Evolutionary conservation across 495 filamentous ascomycete species (phyloP).

Genomic region (Pyrenopolyporus hunteri): DNA sequence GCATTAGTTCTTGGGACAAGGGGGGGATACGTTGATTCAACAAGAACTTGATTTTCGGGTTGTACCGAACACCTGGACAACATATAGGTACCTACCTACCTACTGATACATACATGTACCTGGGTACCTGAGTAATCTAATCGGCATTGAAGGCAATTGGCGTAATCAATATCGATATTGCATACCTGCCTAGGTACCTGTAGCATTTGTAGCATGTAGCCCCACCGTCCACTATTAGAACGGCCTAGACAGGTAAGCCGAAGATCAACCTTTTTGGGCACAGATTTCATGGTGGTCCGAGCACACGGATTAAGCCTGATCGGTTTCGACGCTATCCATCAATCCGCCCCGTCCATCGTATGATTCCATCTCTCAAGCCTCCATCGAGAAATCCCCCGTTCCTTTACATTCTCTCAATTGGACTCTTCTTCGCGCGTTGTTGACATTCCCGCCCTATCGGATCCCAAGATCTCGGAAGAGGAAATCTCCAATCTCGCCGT

Average conservation of each 20-base stretch:
- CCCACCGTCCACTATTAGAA: constrained; percentile 14
- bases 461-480: constrained; percentile 32
- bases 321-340: constrained; percentile 14
- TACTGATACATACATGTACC: not conserved
- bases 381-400: constrained; percentile 27
- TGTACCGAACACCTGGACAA: constrained; percentile 18
- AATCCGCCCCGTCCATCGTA: constrained; percentile 19
- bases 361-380: constrained; percentile 33
- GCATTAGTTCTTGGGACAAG: not conserved
- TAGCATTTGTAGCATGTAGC: constrained; percentile 5
- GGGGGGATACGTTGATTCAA: not conserved
- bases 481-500: constrained; percentile 30
- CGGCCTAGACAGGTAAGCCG: constrained; percentile 14
- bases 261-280: constrained; percentile 17
- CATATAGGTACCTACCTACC: constrained; percentile 10
- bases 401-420: constrained; percentile 25
- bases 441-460: constrained; percentile 31
- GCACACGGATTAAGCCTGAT: constrained; percentile 35
- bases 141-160: constrained; percentile 7
- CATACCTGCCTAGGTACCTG: constrained; percentile 23
- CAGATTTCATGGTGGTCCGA: constrained; percentile 9
- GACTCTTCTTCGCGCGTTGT: constrained; percentile 22
- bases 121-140: not conserved
- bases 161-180: not conserved
- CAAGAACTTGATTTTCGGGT: constrained; percentile 17